Evolutionary conservation across 2,329 filamentous ascomycete genomes (phyloP), one percentile per base, ranked within the genome.

Genomic region (Botrytis medusae): DNA sequence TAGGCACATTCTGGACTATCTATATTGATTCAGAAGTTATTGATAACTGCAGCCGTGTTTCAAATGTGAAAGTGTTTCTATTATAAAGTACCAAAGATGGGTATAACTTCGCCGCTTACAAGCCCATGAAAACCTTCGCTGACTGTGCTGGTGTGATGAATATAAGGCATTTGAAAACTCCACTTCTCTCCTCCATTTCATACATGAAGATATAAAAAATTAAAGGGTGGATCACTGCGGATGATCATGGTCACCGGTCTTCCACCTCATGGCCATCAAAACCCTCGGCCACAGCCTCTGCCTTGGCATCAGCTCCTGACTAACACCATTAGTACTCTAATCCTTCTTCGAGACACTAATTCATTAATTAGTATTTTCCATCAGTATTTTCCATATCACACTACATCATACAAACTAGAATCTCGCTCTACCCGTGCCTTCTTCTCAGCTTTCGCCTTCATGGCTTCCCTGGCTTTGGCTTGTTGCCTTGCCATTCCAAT

Each of bases 401-500:
- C 42, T 34, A 42, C 29, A 37, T 42, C n/a, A n/a, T 29, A 20
- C 10, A 69, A 51, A 25, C 10, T n/a, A 44, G 34, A 44, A 69
- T 32, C 34, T 40, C 61, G 67, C 63, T 62, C 57, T 34, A 22
- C 22, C 61, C 46, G 62, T 68, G 51, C 73, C 74, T 71, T 74
- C 64, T 77, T 75, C 54, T 74, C 72, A 6, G 63, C 72, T 61
- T 77, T 79, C 25, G 54, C 73, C 22, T 46, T 74, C 74, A 78
- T 78, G 10, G 44, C 51, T 51, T 76, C 74, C 54, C 46, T 64
- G 6, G 72, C 69, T 48, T 70, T 75, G n/a, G 71, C 64, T 57
- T 69, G 57, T 29, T 82, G 80, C 48, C 74, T 77, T 37, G 73
- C 72, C 74, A 82, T 77, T 2, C 84, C 83, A 44, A 77, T 77